Percentiles rank a stretch among this genome's conserved stretches.
Conservation (phyloP, 2,329 filamentous ascomycete species). For the Aspergillus texensis region DNA sequence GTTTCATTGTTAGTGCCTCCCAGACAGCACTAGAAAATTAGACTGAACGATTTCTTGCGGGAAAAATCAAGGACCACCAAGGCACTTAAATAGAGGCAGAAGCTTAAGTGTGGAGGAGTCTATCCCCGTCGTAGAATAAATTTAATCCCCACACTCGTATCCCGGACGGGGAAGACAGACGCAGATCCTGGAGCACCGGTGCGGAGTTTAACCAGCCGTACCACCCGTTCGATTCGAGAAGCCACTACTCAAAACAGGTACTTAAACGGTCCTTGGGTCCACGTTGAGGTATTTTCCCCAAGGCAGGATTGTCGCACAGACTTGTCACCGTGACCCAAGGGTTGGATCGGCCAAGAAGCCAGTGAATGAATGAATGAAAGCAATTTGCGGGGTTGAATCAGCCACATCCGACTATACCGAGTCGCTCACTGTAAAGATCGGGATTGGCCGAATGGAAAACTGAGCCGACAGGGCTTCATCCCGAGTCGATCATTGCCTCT, state of each 20-base stretch:
- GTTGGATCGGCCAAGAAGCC: neutral
- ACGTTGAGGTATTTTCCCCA: constrained; percentile 1
- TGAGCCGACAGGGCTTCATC: neutral
- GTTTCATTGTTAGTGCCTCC: constrained; percentile 17
- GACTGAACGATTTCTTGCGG: neutral
- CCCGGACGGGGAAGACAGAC: constrained; percentile 9
- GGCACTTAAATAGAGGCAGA: neutral
- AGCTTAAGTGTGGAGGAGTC: neutral
- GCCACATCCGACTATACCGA: neutral
- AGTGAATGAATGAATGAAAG: neutral
- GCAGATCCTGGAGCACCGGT: constrained; percentile 15
- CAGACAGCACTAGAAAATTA: neutral
- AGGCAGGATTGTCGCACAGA: neutral
- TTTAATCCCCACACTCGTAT: constrained; percentile 12
- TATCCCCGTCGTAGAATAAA: neutral
- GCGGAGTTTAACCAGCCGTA: neutral
- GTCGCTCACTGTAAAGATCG: neutral
- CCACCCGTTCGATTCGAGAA: neutral
- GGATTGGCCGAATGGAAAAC: neutral
- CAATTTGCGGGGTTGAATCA: neutral
- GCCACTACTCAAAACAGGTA: neutral
- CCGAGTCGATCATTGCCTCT: neutral
- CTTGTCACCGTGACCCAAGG: neutral
- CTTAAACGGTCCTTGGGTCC: neutral
- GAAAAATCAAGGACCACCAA: neutral